Percentiles rank a stretch among this genome's conserved stretches.
Conservation (phyloP, 1,284 basidiomycete species). For the Papiliotrema flavescens region DNA sequence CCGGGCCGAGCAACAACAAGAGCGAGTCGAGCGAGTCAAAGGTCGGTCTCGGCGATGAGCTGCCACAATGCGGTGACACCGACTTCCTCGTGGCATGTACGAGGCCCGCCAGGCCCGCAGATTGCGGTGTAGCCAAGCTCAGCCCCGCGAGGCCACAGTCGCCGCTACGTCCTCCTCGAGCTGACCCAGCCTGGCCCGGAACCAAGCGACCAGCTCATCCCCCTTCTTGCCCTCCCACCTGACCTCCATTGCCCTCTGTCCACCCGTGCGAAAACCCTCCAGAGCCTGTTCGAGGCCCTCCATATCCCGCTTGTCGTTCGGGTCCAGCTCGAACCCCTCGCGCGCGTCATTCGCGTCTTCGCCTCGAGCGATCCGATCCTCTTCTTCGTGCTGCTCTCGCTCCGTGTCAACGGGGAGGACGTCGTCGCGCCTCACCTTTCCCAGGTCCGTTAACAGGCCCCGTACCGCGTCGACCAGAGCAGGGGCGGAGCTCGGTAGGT, state of each 20-base stretch:
- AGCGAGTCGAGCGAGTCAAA: too few species aligned
- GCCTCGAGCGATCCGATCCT: conserved; percentile 6
- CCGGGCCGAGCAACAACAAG: too few species aligned
- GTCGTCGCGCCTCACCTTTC: conserved; percentile 28
- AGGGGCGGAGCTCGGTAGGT: neutral
- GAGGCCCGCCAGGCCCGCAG: too few species aligned
- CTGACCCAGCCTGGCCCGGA: conserved; percentile 37
- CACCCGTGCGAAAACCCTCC: conserved; percentile 13
- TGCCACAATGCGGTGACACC: too few species aligned
- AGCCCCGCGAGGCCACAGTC: neutral
- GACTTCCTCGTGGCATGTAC: too few species aligned
- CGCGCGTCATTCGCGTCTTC: conserved; percentile 8
- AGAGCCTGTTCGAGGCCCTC: conserved; percentile 50
- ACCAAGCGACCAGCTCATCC: conserved; percentile 48
- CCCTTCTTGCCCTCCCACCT: conserved; percentile 48
- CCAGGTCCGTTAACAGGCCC: conserved; percentile 53
- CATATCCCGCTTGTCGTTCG: conserved; percentile 53
- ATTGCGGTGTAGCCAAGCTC: neutral
- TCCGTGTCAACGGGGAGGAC: conserved; percentile 42
- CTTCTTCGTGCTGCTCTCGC: conserved; percentile 40
- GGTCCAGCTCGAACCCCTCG: conserved; percentile 55
- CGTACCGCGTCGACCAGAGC: conserved; percentile 63
- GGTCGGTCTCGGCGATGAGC: too few species aligned
- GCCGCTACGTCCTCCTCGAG: conserved; percentile 49
- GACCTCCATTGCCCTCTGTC: conserved; percentile 57